A percentile compares a stretch with the other conserved stretches of the same genome.
Evolutionary conservation across 768 basidiomycete genomes (phyloP).

Genomic region (Mrakia hoshinonis): DNA sequence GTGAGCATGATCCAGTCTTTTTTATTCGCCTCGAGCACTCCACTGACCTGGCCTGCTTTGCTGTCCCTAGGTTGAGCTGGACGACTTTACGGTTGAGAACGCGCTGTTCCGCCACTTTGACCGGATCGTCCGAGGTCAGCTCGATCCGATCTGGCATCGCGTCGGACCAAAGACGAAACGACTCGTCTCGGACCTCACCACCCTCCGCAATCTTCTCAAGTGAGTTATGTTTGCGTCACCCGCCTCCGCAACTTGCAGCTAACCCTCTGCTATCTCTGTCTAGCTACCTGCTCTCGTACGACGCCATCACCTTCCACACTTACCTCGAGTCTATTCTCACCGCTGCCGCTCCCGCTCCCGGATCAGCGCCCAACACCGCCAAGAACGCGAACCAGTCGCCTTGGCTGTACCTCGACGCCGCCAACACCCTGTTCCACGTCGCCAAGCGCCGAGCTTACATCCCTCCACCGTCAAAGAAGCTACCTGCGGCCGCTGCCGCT

Average conservation of each 20-base stretch:
- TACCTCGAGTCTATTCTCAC: slow-evolving; percentile 81
- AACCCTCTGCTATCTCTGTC: neutral
- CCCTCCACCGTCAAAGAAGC: slow-evolving; percentile 40
- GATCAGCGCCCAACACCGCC: slow-evolving; percentile 54
- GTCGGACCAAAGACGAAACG: slow-evolving; percentile 87
- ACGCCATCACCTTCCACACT: slow-evolving; percentile 78
- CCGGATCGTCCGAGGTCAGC: slow-evolving; percentile 70
- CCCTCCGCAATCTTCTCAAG: slow-evolving; percentile 71
- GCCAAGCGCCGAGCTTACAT: slow-evolving; percentile 76
- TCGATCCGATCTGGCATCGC: slow-evolving; percentile 94
- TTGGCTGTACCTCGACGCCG: slow-evolving; percentile 81
- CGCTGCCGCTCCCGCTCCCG: slow-evolving; percentile 50
- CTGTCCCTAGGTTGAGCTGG: slow-evolving; percentile 69
- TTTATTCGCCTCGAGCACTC: neutral
- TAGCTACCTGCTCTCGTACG: slow-evolving; percentile 81
- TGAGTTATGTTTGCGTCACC: slow-evolving; percentile 46
- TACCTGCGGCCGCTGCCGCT: slow-evolving; percentile 33
- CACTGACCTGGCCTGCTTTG: neutral
- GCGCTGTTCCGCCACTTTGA: slow-evolving; percentile 93
- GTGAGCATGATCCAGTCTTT: slow-evolving; percentile 38
- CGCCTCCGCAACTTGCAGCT: neutral
- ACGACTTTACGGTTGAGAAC: slow-evolving; percentile 83
- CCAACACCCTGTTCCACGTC: slow-evolving; percentile 70
- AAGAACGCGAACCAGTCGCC: slow-evolving; percentile 29
- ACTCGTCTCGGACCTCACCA: slow-evolving; percentile 77